A percentile compares a stretch with the other conserved stretches of the same genome.
Conservation (phyloP, 2,329 filamentous ascomycete genomes). For the Ceratocystis smalleyi region DNA sequence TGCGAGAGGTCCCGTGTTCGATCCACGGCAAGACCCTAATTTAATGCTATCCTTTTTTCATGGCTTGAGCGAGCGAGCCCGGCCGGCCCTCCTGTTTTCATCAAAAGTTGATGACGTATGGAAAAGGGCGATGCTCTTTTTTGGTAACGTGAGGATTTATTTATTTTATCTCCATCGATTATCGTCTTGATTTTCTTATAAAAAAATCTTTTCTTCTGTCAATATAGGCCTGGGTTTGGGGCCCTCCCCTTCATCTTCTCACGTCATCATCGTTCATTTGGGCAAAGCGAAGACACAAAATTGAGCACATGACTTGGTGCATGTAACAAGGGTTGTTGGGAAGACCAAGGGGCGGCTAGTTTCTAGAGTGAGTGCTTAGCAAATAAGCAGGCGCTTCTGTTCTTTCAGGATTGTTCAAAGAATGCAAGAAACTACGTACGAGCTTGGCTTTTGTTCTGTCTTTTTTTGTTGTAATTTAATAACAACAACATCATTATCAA, state of each 20-base stretch:
- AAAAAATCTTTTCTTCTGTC: neutral
- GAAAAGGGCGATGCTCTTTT: neutral
- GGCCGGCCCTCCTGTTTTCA: neutral
- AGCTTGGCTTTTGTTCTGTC: too few species aligned
- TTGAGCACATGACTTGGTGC: neutral
- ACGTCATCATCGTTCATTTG: neutral
- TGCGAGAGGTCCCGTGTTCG: slow-evolving; percentile 21
- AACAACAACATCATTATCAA: too few species aligned
- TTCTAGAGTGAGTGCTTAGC: too few species aligned
- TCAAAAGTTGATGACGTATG: neutral
- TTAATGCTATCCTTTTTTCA: neutral
- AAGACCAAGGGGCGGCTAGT: too few species aligned
- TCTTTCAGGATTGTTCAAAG: too few species aligned
- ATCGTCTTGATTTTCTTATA: too few species aligned
- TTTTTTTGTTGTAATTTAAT: neutral
- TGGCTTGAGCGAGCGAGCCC: neutral
- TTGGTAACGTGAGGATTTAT: neutral
- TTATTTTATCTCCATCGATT: neutral
- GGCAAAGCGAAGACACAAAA: neutral
- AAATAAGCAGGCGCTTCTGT: too few species aligned
- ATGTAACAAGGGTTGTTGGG: neutral
- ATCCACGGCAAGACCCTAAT: slow-evolving; percentile 18
- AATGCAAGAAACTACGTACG: too few species aligned
- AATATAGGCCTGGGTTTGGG: neutral
- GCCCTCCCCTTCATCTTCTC: neutral